phyloP scores from a whole-genome alignment of 257 asterid genomes.

The Prunella vulgaris region DNA sequence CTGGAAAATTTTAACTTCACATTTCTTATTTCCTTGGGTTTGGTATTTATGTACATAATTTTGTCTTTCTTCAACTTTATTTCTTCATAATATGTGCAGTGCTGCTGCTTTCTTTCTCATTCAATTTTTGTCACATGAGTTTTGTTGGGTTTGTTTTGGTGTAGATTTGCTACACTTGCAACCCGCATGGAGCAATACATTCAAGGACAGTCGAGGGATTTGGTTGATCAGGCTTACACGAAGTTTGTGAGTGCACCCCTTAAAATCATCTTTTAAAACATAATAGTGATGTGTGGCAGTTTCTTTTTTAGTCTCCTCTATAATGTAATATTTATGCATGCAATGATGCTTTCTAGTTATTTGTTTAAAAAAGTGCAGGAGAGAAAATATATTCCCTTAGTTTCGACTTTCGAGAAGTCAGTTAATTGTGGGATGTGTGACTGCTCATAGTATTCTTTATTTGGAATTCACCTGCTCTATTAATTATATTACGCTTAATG shows the following conservation, averaged over 20 bases:
- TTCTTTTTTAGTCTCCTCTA: background rate
- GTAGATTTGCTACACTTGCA: conserved; percentile 93
- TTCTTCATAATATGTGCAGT: background rate
- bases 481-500: background rate
- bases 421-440: conserved; percentile 6
- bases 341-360: conserved; percentile 3
- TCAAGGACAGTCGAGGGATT: conserved; percentile 97
- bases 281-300: background rate
- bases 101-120: conserved; percentile 16
- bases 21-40: background rate
- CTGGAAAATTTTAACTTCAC: background rate
- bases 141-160: conserved; percentile 25
- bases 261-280: background rate
- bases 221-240: conserved; percentile 93
- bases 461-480: background rate
- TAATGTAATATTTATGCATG: background rate
- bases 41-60: background rate
- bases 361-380: background rate
- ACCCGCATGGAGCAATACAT: conserved; percentile 99
- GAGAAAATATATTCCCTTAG: background rate
- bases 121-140: background rate
- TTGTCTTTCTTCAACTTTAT: conserved; percentile 8
- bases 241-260: conserved; percentile 66
- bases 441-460: background rate
- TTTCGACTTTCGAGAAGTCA: background rate